Conservation (phyloP, 805 yeast genomes). For the Candida berthetii region DNA sequence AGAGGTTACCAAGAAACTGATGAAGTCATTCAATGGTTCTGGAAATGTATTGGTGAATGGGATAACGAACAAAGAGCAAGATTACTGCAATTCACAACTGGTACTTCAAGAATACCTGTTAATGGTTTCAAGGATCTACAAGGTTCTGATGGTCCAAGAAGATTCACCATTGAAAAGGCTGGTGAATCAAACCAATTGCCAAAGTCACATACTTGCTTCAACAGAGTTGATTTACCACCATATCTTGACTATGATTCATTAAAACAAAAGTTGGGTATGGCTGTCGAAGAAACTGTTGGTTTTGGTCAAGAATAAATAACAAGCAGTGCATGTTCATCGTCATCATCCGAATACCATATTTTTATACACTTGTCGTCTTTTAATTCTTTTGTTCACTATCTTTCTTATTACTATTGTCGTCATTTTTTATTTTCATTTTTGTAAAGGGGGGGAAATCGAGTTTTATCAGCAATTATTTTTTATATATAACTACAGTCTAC, state of each 20-base stretch:
- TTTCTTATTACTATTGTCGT: neutral
- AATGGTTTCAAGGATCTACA: constrained; percentile 98
- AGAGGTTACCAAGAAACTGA: constrained; percentile 96
- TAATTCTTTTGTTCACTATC: neutral
- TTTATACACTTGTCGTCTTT: no score
- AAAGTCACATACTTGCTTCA: constrained; percentile 97
- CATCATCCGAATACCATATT: no score
- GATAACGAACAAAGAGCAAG: constrained; percentile 96
- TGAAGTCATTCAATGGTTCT: constrained; percentile 97
- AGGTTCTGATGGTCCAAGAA: constrained; percentile 98
- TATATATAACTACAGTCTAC: neutral
- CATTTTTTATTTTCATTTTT: neutral
- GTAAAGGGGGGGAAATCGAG: neutral
- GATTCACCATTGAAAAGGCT: constrained; percentile 97
- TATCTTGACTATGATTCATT: constrained; percentile 78
- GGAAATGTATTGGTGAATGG: constrained; percentile 92
- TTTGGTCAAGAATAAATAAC: constrained; percentile 82
- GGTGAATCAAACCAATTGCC: constrained; percentile 93
- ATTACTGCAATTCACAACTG: constrained; percentile 93
- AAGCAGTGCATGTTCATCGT: no score
- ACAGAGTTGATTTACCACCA: constrained; percentile 96
- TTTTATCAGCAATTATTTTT: no score
- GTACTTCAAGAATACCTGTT: constrained; percentile 98
- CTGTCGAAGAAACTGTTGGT: constrained; percentile 98
- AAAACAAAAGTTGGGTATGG: constrained; percentile 87